Evolutionary conservation across 2,329 filamentous ascomycete genomes (phyloP).

Genomic region (Claviceps cyperi): DNA sequence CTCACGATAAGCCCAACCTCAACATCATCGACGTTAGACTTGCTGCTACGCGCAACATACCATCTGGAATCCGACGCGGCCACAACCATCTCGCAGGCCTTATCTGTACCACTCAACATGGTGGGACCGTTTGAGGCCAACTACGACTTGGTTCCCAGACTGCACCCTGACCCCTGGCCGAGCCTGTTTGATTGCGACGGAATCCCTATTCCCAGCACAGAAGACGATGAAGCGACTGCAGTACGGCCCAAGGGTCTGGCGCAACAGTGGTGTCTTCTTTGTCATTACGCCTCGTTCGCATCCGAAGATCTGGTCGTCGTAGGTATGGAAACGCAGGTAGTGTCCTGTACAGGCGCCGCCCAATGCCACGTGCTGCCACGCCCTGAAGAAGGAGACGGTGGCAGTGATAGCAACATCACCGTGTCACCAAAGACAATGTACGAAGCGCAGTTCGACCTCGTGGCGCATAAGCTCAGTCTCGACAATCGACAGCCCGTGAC

Average conservation of each 20-base stretch:
- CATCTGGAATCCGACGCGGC: slow-evolving; percentile 64
- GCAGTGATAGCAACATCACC: slow-evolving; percentile 24
- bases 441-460: slow-evolving; percentile 57
- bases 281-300: slow-evolving; percentile 64
- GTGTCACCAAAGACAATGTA: slow-evolving; percentile 55
- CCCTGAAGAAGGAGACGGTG: slow-evolving; percentile 13
- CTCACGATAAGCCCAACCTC: slow-evolving; percentile 36
- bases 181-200: slow-evolving; percentile 60
- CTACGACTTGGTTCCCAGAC: slow-evolving; percentile 69
- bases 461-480: slow-evolving; percentile 60
- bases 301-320: slow-evolving; percentile 51
- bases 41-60: slow-evolving; percentile 64
- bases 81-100: slow-evolving; percentile 64
- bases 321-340: slow-evolving; percentile 46
- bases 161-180: slow-evolving; percentile 72
- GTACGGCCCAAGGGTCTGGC: slow-evolving; percentile 43
- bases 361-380: slow-evolving; percentile 35
- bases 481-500: slow-evolving; percentile 68
- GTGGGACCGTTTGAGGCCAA: slow-evolving; percentile 81
- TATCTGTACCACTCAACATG: slow-evolving; percentile 55
- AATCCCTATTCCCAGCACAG: slow-evolving; percentile 24
- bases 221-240: slow-evolving; percentile 12
- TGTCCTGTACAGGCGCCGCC: slow-evolving; percentile 47
- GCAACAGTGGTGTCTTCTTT: slow-evolving; percentile 69
- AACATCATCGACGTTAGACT: slow-evolving; percentile 42